Conservation (phyloP, 208 protist species). For the Trypanosoma congolense region DNA sequence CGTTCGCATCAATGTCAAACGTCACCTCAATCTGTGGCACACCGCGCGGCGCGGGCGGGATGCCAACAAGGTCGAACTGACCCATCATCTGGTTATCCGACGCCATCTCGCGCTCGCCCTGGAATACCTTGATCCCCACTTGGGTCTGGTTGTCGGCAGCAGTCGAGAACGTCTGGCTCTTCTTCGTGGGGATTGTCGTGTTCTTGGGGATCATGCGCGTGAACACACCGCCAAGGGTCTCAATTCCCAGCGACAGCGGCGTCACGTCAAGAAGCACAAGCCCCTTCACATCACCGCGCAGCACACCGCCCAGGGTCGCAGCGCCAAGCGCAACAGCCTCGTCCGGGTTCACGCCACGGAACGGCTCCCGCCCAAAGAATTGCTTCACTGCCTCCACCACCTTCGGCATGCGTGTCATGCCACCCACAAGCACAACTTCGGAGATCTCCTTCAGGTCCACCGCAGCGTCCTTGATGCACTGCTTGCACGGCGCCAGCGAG, state of each 20-base stretch:
- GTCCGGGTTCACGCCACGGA: conserved; percentile 98
- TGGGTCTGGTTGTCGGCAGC: conserved; percentile 75
- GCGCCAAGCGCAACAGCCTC: conserved; percentile 99
- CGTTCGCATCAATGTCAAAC: conserved; percentile 98
- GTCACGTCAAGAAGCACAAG: conserved; percentile 7
- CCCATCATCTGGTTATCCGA: conserved; percentile 94
- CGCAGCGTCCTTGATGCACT: conserved; percentile 86
- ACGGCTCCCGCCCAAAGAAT: conserved; percentile 93
- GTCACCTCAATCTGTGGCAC: conserved; percentile 95
- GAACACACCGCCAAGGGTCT: conserved; percentile 97
- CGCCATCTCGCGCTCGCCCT: conserved; percentile 93
- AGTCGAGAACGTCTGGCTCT: conserved; percentile 92
- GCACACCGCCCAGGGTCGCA: conserved; percentile 96
- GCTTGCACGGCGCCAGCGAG: conserved; percentile 49
- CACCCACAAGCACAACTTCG: conserved; percentile 97
- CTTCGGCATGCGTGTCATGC: conserved; percentile 97
- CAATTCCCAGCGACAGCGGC: conserved; percentile 8
- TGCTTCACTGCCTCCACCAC: conserved; percentile 85
- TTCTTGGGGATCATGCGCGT: conserved; percentile 97
- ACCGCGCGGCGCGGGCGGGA: conserved; percentile 82
- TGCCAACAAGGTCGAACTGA: conserved; percentile 91
- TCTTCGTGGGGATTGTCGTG: conserved; percentile 98
- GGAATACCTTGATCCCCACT: conserved; percentile 92
- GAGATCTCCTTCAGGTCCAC: conserved; percentile 87
- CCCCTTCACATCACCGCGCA: conserved; percentile 73